phyloP scores from a whole-genome alignment of 2,329 filamentous ascomycete genomes.

The Pyrenochaeta sp. region DNA sequence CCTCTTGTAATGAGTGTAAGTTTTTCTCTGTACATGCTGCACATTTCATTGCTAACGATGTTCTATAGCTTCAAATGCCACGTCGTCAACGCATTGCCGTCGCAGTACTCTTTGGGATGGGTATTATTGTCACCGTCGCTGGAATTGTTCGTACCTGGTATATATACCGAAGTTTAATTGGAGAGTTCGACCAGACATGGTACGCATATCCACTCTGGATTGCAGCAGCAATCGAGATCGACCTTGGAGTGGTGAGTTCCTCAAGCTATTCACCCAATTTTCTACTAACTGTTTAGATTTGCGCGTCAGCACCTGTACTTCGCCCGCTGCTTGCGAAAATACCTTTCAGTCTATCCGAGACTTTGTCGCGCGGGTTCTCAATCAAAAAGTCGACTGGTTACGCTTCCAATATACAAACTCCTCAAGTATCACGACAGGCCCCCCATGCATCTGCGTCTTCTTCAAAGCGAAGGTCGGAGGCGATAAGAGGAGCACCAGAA shows the following conservation, averaged over 20 bases:
- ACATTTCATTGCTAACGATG: neutral
- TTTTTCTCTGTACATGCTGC: neutral
- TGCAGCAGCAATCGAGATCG: conserved; percentile 55
- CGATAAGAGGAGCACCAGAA: conserved; percentile 18
- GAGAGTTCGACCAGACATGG: conserved; percentile 55
- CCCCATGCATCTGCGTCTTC: conserved; percentile 10
- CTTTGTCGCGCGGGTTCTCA: conserved; percentile 20
- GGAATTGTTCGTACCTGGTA: conserved; percentile 54
- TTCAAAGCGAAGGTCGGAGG: conserved; percentile 21
- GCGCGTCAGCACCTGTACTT: conserved; percentile 41
- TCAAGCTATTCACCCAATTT: neutral
- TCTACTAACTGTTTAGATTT: conserved; percentile 23
- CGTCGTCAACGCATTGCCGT: conserved; percentile 50
- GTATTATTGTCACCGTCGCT: conserved; percentile 52
- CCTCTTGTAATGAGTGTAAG: conserved; percentile 50
- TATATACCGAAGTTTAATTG: conserved; percentile 52
- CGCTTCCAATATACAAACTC: conserved; percentile 10
- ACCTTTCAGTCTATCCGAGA: conserved; percentile 29
- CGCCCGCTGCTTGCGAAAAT: conserved; percentile 37
- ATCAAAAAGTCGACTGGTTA: conserved; percentile 9
- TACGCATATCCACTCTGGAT: conserved; percentile 57
- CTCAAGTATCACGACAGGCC: conserved; percentile 3
- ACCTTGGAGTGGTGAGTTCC: conserved; percentile 54
- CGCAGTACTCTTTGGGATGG: conserved; percentile 49
- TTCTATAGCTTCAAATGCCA: conserved; percentile 52